phyloP scores from a whole-genome alignment of 2,329 filamentous ascomycete genomes.

The Trichophyton verrucosum region DNA sequence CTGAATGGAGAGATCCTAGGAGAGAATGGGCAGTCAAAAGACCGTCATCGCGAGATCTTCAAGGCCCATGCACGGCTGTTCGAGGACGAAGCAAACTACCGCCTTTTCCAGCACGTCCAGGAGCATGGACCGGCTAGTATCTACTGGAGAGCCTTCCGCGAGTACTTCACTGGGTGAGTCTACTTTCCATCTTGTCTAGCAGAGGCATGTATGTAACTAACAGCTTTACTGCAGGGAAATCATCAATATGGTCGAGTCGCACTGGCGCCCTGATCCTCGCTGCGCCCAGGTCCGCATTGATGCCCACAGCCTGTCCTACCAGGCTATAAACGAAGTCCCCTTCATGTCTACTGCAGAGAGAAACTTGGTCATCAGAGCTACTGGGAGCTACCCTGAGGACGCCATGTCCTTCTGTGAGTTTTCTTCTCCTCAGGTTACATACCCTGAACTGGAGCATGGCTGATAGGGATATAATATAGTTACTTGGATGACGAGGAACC shows the following conservation, averaged over 20 bases:
- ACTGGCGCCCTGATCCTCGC: constrained; percentile 16
- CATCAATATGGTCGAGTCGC: constrained; percentile 12
- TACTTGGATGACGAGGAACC: constrained; percentile 15
- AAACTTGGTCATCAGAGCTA: constrained; percentile 13
- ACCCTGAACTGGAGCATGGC: not conserved
- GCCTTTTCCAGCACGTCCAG: constrained; percentile 13
- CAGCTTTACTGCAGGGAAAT: constrained; percentile 3
- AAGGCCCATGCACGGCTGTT: not conserved
- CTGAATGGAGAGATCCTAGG: not conserved
- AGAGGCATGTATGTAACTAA: not conserved
- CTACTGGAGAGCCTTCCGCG: constrained; percentile 18
- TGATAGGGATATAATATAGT: constrained; percentile 11
- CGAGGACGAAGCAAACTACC: constrained; percentile 17
- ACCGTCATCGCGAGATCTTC: not conserved
- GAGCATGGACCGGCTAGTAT: constrained; percentile 17
- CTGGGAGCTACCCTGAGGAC: constrained; percentile 14
- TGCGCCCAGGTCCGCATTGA: constrained; percentile 11
- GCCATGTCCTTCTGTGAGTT: constrained; percentile 19
- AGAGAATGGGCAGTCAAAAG: not conserved
- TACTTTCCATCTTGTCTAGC: not conserved
- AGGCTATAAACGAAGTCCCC: constrained; percentile 16
- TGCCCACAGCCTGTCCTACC: constrained; percentile 16
- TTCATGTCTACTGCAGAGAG: constrained; percentile 16
- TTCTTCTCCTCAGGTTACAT: not conserved
- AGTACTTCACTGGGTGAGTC: constrained; percentile 21